These are phyloP conservation scores for Chlorella vulgaris DNA, from an alignment of 139 green algal species.

Conservation along the genomic window DNA sequence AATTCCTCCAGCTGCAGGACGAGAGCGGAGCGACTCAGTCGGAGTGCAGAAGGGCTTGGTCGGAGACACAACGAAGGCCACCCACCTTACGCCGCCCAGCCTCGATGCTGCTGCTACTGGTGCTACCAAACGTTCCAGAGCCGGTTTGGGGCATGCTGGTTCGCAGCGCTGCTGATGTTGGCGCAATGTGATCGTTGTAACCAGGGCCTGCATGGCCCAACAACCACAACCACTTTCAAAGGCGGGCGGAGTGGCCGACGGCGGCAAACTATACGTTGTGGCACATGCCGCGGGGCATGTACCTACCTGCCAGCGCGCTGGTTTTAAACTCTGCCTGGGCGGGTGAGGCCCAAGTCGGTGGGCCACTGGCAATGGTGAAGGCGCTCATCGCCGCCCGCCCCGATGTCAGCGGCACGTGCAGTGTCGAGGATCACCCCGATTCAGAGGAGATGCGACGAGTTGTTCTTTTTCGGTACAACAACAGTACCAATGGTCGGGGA, in stretches of 20 bases:
- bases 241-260: too few relatives aligned
- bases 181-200: too few relatives aligned
- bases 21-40: background rate
- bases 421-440: background rate
- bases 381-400: background rate
- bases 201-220: too few relatives aligned
- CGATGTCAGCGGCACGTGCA: background rate
- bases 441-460: background rate
- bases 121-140: background rate
- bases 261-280: too few relatives aligned
- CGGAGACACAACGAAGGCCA: background rate
- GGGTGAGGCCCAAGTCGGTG: too few relatives aligned
- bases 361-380: background rate
- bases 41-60: too few relatives aligned
- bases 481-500: background rate
- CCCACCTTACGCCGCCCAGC: constrained; percentile 40
- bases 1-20: constrained; percentile 54
- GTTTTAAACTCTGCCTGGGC: too few relatives aligned
- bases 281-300: too few relatives aligned
- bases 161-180: background rate
- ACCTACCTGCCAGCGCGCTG: too few relatives aligned
- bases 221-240: too few relatives aligned
- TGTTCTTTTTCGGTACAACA: background rate
- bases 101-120: constrained; percentile 23
- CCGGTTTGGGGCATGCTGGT: background rate